phyloP scores from a whole-genome alignment of 495 filamentous ascomycete species.

The Bathelium albidoporum region DNA sequence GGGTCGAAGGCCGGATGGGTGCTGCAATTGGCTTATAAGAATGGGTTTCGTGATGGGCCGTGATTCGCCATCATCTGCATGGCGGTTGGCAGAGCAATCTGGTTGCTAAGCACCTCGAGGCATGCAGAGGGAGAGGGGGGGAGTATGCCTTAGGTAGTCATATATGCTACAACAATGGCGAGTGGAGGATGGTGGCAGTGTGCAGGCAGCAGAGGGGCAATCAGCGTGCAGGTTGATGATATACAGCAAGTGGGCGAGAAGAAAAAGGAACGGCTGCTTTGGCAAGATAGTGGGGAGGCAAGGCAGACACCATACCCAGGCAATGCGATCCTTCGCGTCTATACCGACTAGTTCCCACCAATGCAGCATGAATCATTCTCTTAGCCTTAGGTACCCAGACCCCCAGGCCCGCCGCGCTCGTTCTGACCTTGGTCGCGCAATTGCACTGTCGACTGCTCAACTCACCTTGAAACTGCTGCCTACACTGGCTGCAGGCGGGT shows the following conservation, averaged over 20 bases:
- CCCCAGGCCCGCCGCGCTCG: no score
- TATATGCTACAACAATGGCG: background rate
- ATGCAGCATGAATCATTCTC: background rate
- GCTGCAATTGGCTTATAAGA: conserved; percentile 4
- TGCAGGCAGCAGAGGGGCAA: background rate
- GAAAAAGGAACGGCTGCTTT: background rate
- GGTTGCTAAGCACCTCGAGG: background rate
- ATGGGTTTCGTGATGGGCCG: background rate
- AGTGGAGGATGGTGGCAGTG: background rate
- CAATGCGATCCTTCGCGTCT: conserved; percentile 4
- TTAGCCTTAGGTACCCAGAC: no score
- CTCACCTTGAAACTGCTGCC: background rate
- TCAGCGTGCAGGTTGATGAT: background rate
- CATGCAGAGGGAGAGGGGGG: background rate
- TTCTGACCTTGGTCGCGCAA: background rate
- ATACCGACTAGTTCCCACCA: no score
- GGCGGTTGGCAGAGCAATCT: conserved; percentile 4
- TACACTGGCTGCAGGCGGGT: background rate
- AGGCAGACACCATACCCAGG: background rate
- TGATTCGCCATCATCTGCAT: conserved; percentile 1
- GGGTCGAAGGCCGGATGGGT: background rate
- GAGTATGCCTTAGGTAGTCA: background rate
- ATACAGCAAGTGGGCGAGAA: background rate
- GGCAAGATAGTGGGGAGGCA: background rate
- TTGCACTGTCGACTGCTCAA: background rate